Evolutionary conservation across 352 stramenopile species (phyloP), one percentile per base, ranked within the genome.

Genomic region (Phytophthora pisi): DNA sequence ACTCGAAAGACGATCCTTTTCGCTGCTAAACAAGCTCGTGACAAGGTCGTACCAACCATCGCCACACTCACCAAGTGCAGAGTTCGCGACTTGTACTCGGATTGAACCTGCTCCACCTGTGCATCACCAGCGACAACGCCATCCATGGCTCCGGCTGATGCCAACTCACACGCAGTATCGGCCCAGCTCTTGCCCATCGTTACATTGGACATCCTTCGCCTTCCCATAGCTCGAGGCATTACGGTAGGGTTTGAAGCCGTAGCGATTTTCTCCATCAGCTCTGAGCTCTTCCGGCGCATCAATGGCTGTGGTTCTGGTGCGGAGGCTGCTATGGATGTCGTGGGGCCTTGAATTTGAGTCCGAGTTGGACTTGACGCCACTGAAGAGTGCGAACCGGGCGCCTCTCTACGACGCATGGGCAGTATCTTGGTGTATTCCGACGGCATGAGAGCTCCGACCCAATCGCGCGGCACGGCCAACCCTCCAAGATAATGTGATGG

Each of bases 401-500:
- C 23, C 1, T 47, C 47, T 66, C 52, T 66, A 4, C 66, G 59
- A 13, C 66, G 58, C 69, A 84, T 84, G 2, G 85, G 79, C 11
- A 91, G 45, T 1, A 87, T 51, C 0, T 82, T 83, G 5, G 90
- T 83, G 61, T 93, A 93, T 50, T 93, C 85, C 0, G 85, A 93
- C 0, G 78, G 78, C 67, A 79, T 86, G 28, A 93, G 74, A 4
- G 85, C 79, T 13, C 80, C 83, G 5, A 93, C 51, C 85, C 85
- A 93, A 52, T 90, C 82, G 8, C 76, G 66, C 5, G 85, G 85
- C 4, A 93, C 70, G 20, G 66, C 74, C 0, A 93, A 40, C 0
- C 79, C 75, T 46, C 67, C 69, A 18, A 76, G 77, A 31, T 74
- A 87, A 54, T 87, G 77, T 3, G 74, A 65, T 16, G 68, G 54